A percentile compares a stretch with the other conserved stretches of the same genome.
phyloP scores from a whole-genome alignment of 352 stramenopile genomes.

The Thalassiosira exigua region DNA sequence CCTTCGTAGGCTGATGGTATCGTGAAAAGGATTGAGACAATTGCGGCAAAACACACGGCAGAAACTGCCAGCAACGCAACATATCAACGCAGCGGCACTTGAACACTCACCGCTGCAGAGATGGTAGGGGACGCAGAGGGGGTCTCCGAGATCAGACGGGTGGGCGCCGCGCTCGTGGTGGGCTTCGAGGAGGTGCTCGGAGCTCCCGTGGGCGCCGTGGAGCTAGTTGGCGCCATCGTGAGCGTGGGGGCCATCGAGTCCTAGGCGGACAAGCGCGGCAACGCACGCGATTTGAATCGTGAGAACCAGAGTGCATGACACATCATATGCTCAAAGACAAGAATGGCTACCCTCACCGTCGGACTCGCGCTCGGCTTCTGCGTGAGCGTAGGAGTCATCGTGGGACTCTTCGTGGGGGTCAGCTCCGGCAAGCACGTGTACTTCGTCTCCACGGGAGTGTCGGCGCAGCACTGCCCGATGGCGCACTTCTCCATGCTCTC shows the following conservation, averaged over 20 bases:
- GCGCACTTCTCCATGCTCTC: conserved; percentile 37
- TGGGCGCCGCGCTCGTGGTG: too few species aligned
- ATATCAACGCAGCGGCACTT: not conserved
- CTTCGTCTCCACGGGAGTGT: conserved; percentile 14
- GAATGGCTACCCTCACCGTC: conserved; percentile 27
- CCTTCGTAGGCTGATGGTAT: not conserved
- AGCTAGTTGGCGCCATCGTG: not conserved
- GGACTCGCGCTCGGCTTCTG: conserved; percentile 7
- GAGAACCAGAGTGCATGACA: not conserved
- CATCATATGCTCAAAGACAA: not conserved
- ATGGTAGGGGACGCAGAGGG: conserved; percentile 7
- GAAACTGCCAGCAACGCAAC: not conserved
- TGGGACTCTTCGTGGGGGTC: conserved; percentile 33
- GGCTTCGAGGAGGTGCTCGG: conserved; percentile 17
- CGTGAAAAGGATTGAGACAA: not conserved
- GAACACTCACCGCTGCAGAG: conserved; percentile 14
- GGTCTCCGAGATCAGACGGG: conserved; percentile 7
- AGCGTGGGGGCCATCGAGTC: not conserved
- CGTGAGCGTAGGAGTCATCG: conserved; percentile 14
- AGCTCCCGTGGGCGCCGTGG: conserved; percentile 4
- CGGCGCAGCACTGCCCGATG: conserved; percentile 39
- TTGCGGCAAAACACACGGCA: not conserved
- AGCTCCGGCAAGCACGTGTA: conserved; percentile 36
- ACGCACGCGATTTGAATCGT: not conserved
- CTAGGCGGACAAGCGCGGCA: too few species aligned